Evolutionary conservation across 768 basidiomycete species (phyloP), one percentile per base, ranked within the genome.

Genomic region (Nidula microcarpa): DNA sequence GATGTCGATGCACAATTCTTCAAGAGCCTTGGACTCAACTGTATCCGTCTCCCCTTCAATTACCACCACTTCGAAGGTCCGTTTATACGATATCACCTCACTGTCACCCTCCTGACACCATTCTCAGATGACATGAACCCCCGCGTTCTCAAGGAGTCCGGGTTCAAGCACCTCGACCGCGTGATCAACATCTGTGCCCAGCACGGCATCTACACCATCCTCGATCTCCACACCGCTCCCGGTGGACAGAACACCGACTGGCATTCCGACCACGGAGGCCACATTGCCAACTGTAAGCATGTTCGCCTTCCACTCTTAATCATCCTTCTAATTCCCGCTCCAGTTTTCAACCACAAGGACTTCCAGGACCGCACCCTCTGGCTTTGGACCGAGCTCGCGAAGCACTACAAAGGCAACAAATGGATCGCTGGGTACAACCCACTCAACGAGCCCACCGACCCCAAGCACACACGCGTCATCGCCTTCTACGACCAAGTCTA

Each of bases 371-470:
- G 90, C 1, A 68, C 78, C 8, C 66, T 91, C 50, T 85, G 85
- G 83, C 79, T 94, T 39, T 93, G 91, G 91, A 77, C 76, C 36
- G 73, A 89, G 61, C 75, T 92, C 34, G 87, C 91, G 0, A 74
- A 73, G 61, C 88, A 89, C 65, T 91, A 92, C 75, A 84, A 77
- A 57, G 77, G 73, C 53, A 89, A 93, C 67, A 76, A 81, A 55
- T 91, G 90, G 90, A 84, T 93, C 54, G 91, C 89, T 1, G 89
- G 91, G 14, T 94, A 89, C 71, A 93, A 93, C 68, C 87, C 85
- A 3, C 73, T 94, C 46, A 94, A 93, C 77, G 91, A 94, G 69
- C 78, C 88, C 36, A 82, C 89, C 3, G 91, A 92, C 63, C 71
- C 83, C 13, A 72, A 81, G 47, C 87, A 89, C 66, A 77, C 72